Percentiles rank a stretch among this genome's conserved stretches.
Evolutionary conservation across 306 rosid species (phyloP).

Genomic region (Medicago arabica): DNA sequence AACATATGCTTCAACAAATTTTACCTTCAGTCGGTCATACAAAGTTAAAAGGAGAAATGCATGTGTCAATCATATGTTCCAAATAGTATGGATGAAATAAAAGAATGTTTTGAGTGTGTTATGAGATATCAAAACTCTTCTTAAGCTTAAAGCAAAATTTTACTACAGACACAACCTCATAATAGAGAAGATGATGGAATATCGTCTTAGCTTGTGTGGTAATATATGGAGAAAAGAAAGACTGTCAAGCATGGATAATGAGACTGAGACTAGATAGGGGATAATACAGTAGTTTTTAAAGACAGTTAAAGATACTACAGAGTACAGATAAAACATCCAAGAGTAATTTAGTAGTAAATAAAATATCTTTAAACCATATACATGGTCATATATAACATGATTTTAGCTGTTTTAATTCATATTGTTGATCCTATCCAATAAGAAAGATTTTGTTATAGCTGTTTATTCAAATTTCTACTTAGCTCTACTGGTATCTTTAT

Average conservation of each 20-base stretch:
- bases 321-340: not conserved
- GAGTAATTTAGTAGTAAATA: no score
- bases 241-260: not conserved
- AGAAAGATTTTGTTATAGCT: not conserved
- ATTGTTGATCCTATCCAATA: not conserved
- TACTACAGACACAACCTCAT: not conserved
- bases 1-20: not conserved
- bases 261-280: no score
- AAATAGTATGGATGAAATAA: not conserved
- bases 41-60: not conserved
- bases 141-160: no score
- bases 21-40: not conserved
- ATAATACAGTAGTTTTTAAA: not conserved
- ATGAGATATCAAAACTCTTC: not conserved
- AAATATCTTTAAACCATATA: not conserved
- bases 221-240: not conserved
- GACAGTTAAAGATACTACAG: not conserved
- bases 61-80: not conserved
- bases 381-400: constrained; percentile 1
- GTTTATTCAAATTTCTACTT: not conserved
- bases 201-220: not conserved
- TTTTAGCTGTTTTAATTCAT: constrained; percentile 2
- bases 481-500: no score
- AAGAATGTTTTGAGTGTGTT: not conserved
- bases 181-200: no score